phyloP scores from a whole-genome alignment of 176 grass and related monocot genomes.

The Rhipidocladum racemiflorum region DNA sequence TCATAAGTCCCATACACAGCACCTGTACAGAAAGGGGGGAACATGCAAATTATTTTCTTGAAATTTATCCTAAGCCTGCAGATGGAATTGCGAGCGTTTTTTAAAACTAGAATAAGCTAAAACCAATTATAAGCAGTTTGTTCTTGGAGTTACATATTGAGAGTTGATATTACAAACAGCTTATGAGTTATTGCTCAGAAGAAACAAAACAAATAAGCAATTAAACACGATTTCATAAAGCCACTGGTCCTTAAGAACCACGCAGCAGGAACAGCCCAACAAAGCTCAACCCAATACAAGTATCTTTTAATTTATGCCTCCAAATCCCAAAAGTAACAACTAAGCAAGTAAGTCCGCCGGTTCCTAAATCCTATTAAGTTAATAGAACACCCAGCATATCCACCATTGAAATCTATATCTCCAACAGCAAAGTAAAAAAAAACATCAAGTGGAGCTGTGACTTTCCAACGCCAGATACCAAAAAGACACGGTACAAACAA shows the following conservation, averaged over 20 bases:
- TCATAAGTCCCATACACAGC: conserved; percentile 93
- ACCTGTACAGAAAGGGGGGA: conserved; percentile 42
- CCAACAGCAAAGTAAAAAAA: not conserved
- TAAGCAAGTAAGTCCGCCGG: not conserved
- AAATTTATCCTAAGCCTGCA: not conserved
- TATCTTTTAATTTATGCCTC: not conserved
- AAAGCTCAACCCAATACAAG: not conserved
- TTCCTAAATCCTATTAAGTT: not conserved
- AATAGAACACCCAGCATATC: not conserved
- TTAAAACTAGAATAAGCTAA: not conserved
- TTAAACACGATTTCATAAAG: not conserved
- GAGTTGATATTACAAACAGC: not conserved
- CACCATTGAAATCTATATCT: not conserved
- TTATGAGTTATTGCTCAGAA: not conserved
- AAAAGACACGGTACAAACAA: not conserved
- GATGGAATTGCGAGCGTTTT: not conserved
- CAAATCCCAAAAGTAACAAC: not conserved
- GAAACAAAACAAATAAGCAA: not conserved
- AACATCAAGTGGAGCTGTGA: not conserved
- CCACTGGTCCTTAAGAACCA: not conserved
- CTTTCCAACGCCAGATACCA: not conserved
- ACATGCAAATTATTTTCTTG: conserved; percentile 6
- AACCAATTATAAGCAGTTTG: not conserved
- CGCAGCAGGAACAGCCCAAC: not conserved
- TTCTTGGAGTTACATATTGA: not conserved